These are phyloP conservation scores for Botrytis paeoniae DNA, from an alignment of 2,329 filamentous ascomycete species.

Conservation along the genomic window DNA sequence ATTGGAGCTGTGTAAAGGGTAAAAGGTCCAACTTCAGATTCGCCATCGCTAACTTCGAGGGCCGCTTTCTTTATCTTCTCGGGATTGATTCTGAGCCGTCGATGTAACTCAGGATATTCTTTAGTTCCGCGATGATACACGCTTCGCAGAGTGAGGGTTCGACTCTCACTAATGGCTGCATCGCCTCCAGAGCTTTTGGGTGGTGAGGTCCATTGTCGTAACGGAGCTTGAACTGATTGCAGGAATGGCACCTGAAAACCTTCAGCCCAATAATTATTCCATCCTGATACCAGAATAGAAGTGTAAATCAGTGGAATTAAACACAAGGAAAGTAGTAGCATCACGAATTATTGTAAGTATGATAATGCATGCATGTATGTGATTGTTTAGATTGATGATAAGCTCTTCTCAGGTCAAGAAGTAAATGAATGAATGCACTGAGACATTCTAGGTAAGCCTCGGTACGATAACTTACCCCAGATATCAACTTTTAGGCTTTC, in stretches of 20 bases:
- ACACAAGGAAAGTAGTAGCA: conserved; percentile 15
- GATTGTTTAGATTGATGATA: conserved; percentile 7
- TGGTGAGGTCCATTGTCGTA: conserved; percentile 7
- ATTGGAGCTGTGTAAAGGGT: conserved; percentile 12
- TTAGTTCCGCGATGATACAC: conserved; percentile 19
- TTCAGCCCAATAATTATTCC: conserved; percentile 14
- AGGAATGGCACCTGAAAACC: conserved; percentile 13
- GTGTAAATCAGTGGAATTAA: conserved; percentile 4
- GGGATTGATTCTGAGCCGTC: conserved; percentile 15
- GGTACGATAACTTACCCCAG: conserved; percentile 3
- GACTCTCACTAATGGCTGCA: conserved; percentile 3
- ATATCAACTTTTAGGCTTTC: neutral
- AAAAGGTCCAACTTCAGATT: conserved; percentile 15
- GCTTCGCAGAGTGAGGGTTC: conserved; percentile 18
- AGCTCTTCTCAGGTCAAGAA: too few species aligned
- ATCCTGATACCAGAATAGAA: conserved; percentile 6
- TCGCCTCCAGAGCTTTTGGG: neutral
- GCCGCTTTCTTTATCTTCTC: conserved; percentile 14
- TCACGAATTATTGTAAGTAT: conserved; percentile 13
- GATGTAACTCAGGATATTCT: conserved; percentile 14
- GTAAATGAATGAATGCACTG: neutral
- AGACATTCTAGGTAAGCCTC: neutral
- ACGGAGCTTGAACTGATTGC: conserved; percentile 3
- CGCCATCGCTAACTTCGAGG: neutral
- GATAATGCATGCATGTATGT: conserved; percentile 4